phyloP scores from a whole-genome alignment of 1,139 yeast genomes.

The Pichia sp. region DNA sequence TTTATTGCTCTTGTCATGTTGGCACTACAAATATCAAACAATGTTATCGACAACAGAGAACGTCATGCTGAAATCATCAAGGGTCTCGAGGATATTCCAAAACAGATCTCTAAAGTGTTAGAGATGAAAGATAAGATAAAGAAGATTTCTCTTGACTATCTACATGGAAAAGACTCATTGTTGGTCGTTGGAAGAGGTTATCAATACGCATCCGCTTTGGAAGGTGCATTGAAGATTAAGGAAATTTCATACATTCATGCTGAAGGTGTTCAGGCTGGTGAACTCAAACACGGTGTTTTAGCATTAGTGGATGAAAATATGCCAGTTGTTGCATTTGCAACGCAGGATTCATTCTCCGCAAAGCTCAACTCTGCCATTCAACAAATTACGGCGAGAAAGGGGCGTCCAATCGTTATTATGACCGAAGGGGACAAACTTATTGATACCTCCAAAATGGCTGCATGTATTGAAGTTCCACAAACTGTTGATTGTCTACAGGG shows the following conservation, averaged over 20 bases:
- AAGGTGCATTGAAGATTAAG: slow-evolving; percentile 96
- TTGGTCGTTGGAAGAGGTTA: slow-evolving; percentile 94
- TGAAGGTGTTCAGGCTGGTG: slow-evolving; percentile 99
- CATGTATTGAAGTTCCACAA: slow-evolving; percentile 81
- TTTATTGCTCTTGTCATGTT: slow-evolving; percentile 96
- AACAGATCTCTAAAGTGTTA: slow-evolving; percentile 75
- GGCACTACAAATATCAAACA: slow-evolving; percentile 90
- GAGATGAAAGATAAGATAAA: slow-evolving; percentile 68
- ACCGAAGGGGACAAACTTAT: slow-evolving; percentile 75
- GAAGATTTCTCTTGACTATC: slow-evolving; percentile 60
- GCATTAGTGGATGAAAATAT: slow-evolving; percentile 92
- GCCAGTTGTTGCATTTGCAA: slow-evolving; percentile 94
- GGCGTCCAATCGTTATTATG: slow-evolving; percentile 91
- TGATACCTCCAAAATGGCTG: slow-evolving; percentile 49
- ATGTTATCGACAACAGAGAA: slow-evolving; percentile 64
- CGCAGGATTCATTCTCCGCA: slow-evolving; percentile 96
- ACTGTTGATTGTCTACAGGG: slow-evolving; percentile 99
- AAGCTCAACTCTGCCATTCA: slow-evolving; percentile 94
- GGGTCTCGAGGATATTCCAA: slow-evolving; percentile 79
- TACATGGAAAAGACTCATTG: slow-evolving; percentile 79
- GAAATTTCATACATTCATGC: slow-evolving; percentile 99
- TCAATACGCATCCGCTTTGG: slow-evolving; percentile 95
- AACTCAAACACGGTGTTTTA: slow-evolving; percentile 95
- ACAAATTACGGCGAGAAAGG: slow-evolving; percentile 96
- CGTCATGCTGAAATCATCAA: slow-evolving; percentile 84